A percentile compares a stretch with the other conserved stretches of the same genome.
Conservation (phyloP, 768 basidiomycete genomes). For the Lactarius quietus region DNA sequence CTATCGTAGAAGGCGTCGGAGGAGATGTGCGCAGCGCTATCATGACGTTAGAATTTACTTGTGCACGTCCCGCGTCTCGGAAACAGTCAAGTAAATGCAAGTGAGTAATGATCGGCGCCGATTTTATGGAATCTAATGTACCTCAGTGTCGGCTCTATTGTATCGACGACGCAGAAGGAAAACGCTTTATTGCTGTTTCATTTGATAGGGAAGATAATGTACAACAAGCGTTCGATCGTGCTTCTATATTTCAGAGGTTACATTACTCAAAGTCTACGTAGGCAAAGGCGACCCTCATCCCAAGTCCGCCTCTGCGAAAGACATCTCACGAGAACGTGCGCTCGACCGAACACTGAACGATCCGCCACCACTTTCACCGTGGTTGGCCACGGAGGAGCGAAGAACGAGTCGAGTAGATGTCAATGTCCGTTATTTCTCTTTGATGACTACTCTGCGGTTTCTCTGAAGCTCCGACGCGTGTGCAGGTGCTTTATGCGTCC, state of each 20-base stretch:
- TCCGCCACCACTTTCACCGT: conserved; percentile 52
- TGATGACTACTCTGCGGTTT: conserved; percentile 1
- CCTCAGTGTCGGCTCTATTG: conserved; percentile 39
- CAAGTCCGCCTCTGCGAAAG: conserved; percentile 55
- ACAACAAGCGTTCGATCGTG: conserved; percentile 78
- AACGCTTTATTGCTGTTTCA: conserved; percentile 88
- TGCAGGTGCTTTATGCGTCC: conserved; percentile 69
- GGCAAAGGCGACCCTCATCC: conserved; percentile 71
- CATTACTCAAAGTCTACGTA: conserved; percentile 31
- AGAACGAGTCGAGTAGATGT: conserved; percentile 70
- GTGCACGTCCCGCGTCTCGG: conserved; percentile 40
- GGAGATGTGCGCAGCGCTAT: conserved; percentile 94
- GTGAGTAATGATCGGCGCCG: conserved; percentile 22
- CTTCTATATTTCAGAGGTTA: background rate
- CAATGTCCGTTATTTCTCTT: conserved; percentile 47
- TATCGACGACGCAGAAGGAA: conserved; percentile 78
- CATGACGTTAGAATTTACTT: conserved; percentile 90
- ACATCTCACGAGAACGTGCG: conserved; percentile 56
- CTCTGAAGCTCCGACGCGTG: background rate
- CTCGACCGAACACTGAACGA: conserved; percentile 54
- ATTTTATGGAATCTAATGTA: conserved; percentile 14
- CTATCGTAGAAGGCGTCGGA: conserved; percentile 73
- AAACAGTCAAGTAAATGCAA: conserved; percentile 37
- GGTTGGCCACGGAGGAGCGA: conserved; percentile 58
- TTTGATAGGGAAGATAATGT: conserved; percentile 87